These are phyloP conservation scores for Blastocystis sp. DNA, from an alignment of 352 stramenopile genomes.

Conservation along the genomic window DNA sequence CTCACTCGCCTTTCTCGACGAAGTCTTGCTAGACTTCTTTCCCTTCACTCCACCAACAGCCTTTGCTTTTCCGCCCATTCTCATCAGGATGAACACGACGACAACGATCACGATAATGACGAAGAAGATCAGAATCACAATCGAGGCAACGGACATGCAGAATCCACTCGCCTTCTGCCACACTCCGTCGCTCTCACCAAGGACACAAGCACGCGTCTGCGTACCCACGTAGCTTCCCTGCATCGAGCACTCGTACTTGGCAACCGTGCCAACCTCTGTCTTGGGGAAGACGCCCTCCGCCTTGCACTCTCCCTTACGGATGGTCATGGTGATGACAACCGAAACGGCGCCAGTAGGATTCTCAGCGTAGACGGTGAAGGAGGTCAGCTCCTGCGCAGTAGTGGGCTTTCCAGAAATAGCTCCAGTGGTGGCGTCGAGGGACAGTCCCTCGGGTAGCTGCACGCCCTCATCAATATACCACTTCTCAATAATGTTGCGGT, in stretches of 20 bases:
- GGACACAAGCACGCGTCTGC: conserved; percentile 10
- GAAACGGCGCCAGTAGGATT: not conserved
- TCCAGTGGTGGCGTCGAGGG: not conserved
- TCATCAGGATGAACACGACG: not conserved
- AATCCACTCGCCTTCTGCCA: conserved; percentile 30
- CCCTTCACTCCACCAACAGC: not conserved
- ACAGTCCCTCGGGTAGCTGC: not conserved
- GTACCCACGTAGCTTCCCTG: conserved; percentile 46
- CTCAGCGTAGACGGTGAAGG: not conserved
- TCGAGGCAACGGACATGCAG: not conserved
- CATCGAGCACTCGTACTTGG: not conserved
- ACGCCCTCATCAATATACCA: not conserved
- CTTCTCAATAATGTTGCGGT: conserved; percentile 1
- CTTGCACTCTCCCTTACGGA: not conserved
- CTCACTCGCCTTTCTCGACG: not conserved
- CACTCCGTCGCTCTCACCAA: conserved; percentile 2
- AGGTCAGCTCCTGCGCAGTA: not conserved
- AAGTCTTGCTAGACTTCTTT: not conserved
- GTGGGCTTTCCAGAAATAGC: not conserved
- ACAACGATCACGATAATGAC: not conserved
- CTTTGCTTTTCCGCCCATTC: not conserved
- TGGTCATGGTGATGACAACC: not conserved
- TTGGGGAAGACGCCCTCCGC: conserved; percentile 1
- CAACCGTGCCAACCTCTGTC: not conserved
- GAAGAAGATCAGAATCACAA: conserved; percentile 14